Base-by-base conservation (phyloP, 2,329 filamentous ascomycete genomes). In the Chrysosporium keratinophilum region DNA sequence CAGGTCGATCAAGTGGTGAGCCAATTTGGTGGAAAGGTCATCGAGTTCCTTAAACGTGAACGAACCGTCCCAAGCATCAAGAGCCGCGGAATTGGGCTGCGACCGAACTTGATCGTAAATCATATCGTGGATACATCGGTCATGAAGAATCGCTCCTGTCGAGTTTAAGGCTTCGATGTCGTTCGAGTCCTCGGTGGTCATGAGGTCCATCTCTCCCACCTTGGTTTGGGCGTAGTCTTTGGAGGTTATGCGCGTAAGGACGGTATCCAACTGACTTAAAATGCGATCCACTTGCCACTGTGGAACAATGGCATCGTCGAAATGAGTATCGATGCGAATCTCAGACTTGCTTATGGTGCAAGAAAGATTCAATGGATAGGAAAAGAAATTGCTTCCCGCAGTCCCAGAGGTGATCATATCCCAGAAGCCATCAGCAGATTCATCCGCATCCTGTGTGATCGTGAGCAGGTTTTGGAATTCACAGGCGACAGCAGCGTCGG, bases 31-130 rank as follows among this genome's bases (percentile, higher is more conserved):
- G 0, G 85, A 80, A 39, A 69, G 69, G 1, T 62, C 60, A 61
- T 90, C 86, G 2, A 95, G 72, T 34, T 83, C 71, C 1, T 60
- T 58, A 61, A 88, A 95, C 0, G 84, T 81, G 2, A 89, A 58
- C 1, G 56, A 46, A 12, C 62, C 62, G 50, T 67, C 65, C 64
- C 63, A 67, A 9, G 64, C 59, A 31, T 52, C 55, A 23, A 66
- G 56, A 23, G 64, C 64, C 33, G 43, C 33, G 28, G 54, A 55
- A 19, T 58, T 48, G 20, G 62, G 60, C 12, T 55, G 40, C 6
- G 44, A 11, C 14, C 33, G 28, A 4, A 52, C 58, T 43, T 46
- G 56, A 17, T 60, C 51, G 15, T 52, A 47, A 17, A 65, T 54
- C 23, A 63, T 39, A 12, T 64, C 58, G 45, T 63, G 63, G 15